Conservation (phyloP, 352 stramenopile species). For the Aphanomyces euteiches region DNA sequence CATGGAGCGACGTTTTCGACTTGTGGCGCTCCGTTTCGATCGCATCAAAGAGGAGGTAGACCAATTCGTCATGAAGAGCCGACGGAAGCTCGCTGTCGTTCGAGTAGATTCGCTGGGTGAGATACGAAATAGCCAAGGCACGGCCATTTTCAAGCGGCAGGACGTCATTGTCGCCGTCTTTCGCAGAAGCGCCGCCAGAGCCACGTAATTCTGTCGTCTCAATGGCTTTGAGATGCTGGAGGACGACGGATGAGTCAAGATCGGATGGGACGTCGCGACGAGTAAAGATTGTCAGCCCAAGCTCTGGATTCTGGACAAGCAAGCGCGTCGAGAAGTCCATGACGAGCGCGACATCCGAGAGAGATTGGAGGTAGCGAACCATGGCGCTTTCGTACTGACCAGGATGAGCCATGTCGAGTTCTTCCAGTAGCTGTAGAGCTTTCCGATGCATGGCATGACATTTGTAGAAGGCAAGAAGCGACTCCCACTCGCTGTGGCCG, state of each 20-base stretch:
- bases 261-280: slow-evolving; percentile 54
- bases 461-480: slow-evolving; percentile 67
- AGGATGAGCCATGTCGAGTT: slow-evolving; percentile 44
- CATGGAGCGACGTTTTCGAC: neutral
- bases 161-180: neutral
- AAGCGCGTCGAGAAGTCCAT: slow-evolving; percentile 80
- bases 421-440: slow-evolving; percentile 72
- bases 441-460: slow-evolving; percentile 70
- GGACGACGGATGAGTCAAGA: slow-evolving; percentile 55
- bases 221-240: slow-evolving; percentile 60
- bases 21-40: slow-evolving; percentile 40
- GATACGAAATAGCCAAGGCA: slow-evolving; percentile 74
- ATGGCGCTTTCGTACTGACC: slow-evolving; percentile 56
- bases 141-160: slow-evolving; percentile 59
- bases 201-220: neutral
- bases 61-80: slow-evolving; percentile 71
- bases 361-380: slow-evolving; percentile 56
- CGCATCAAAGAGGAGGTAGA: slow-evolving; percentile 71
- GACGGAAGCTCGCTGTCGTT: slow-evolving; percentile 37
- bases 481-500: slow-evolving; percentile 54
- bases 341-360: slow-evolving; percentile 64
- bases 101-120: slow-evolving; percentile 64
- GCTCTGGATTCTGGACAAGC: slow-evolving; percentile 45
- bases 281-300: slow-evolving; percentile 78
- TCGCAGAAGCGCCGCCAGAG: neutral